phyloP scores from a whole-genome alignment of 2,329 filamentous ascomycete species.

The Colletotrichum sp. region DNA sequence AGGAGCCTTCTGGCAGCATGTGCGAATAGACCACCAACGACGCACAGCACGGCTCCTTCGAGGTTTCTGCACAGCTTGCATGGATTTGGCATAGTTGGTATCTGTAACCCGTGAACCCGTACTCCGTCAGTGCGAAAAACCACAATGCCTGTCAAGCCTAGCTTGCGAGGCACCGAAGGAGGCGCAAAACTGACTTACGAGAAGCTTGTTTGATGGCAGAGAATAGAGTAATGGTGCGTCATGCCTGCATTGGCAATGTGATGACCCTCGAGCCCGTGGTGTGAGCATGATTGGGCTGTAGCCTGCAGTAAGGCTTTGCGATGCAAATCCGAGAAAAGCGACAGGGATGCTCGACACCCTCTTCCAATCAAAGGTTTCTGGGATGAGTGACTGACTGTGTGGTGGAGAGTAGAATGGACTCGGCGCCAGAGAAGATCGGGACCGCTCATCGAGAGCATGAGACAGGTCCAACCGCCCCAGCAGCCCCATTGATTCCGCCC shows the following conservation, averaged over 20 bases:
- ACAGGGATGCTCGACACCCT: slow-evolving; percentile 10
- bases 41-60: not conserved
- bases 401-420: not conserved
- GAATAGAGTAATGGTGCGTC: slow-evolving; percentile 14
- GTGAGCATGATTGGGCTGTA: slow-evolving; percentile 5
- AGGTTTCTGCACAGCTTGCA: slow-evolving; percentile 3
- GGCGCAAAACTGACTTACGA: not conserved
- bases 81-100: slow-evolving; percentile 4
- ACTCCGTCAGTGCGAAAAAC: slow-evolving; percentile 5
- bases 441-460: slow-evolving; percentile 8
- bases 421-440: slow-evolving; percentile 8
- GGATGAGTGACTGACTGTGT: not conserved
- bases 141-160: not conserved
- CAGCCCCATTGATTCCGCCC: slow-evolving; percentile 14
- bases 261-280: not conserved
- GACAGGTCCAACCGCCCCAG: slow-evolving; percentile 12
- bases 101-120: slow-evolving; percentile 8
- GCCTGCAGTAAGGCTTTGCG: not conserved
- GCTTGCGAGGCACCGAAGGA: not conserved
- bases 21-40: slow-evolving; percentile 3
- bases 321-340: not conserved
- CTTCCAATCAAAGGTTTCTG: not conserved
- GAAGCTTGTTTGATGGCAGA: slow-evolving; percentile 16
- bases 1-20: not conserved
- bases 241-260: slow-evolving; percentile 12